phyloP scores from a whole-genome alignment of 805 yeast species.

The Cyberlindnera nakhonratchasimensis region DNA sequence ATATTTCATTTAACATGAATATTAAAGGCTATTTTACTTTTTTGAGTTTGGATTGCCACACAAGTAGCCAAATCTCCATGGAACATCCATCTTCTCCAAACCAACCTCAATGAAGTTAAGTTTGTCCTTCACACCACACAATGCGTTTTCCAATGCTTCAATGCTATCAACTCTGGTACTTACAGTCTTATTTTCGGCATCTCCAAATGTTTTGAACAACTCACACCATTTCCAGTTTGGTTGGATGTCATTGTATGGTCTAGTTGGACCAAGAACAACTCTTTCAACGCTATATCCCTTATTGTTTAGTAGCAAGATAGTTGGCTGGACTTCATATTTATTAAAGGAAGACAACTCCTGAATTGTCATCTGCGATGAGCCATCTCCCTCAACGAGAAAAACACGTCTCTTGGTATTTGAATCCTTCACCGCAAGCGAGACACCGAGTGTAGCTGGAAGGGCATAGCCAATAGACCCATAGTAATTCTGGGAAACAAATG shows the following conservation, averaged over 20 bases:
- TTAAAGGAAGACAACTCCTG: conserved; percentile 62
- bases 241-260: conserved; percentile 58
- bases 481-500: conserved; percentile 57
- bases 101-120: conserved; percentile 55
- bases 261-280: conserved; percentile 52
- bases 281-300: conserved; percentile 67
- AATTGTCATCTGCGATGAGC: conserved; percentile 63
- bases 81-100: conserved; percentile 60
- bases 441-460: conserved; percentile 62
- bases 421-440: conserved; percentile 55
- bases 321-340: conserved; percentile 52
- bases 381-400: conserved; percentile 62
- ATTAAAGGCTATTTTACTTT: background rate
- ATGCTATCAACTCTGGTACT: conserved; percentile 36
- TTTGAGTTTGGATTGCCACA: conserved; percentile 11
- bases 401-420: conserved; percentile 35
- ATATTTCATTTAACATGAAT: too few relatives aligned
- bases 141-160: conserved; percentile 27
- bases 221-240: conserved; percentile 51
- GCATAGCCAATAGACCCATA: conserved; percentile 70
- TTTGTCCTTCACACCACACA: conserved; percentile 32
- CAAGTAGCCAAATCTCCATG: conserved; percentile 30
- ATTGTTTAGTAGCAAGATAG: conserved; percentile 57
- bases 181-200: conserved; percentile 40
- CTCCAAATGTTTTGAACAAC: conserved; percentile 52